Evolutionary conservation across 2,329 filamentous ascomycete genomes (phyloP).

Genomic region (Lecanosticta acicola): DNA sequence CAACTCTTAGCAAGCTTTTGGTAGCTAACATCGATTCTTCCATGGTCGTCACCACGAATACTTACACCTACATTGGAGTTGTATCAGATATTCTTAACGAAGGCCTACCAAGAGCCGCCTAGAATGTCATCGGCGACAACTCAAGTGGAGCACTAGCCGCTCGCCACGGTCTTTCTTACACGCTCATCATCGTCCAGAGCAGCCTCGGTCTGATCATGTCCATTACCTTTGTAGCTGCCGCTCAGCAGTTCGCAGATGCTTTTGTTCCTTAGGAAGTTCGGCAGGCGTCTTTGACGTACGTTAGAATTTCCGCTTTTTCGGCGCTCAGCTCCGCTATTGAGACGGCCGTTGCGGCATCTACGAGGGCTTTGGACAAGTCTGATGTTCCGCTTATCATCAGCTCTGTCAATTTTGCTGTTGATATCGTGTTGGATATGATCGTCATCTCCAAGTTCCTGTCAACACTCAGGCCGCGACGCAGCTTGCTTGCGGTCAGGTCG

Average conservation of each 20-base stretch:
- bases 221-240: slow-evolving; percentile 52
- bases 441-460: slow-evolving; percentile 60
- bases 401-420: slow-evolving; percentile 57
- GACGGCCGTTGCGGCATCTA: slow-evolving; percentile 55
- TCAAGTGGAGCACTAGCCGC: slow-evolving; percentile 47
- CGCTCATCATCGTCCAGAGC: slow-evolving; percentile 50
- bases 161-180: slow-evolving; percentile 57
- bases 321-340: slow-evolving; percentile 59
- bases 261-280: slow-evolving; percentile 61
- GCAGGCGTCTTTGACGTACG: slow-evolving; percentile 54
- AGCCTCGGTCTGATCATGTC: slow-evolving; percentile 56
- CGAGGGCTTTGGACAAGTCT: slow-evolving; percentile 61
- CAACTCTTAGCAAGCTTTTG: slow-evolving; percentile 65
- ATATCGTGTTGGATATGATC: slow-evolving; percentile 62
- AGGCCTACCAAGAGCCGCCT: slow-evolving; percentile 62
- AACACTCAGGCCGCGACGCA: slow-evolving; percentile 61
- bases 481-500: slow-evolving; percentile 54
- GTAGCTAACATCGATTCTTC: slow-evolving; percentile 61
- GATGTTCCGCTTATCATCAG: slow-evolving; percentile 65
- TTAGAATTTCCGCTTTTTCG: slow-evolving; percentile 59
- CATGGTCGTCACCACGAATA: slow-evolving; percentile 58
- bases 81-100: slow-evolving; percentile 67
- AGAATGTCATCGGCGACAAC: slow-evolving; percentile 63
- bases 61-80: slow-evolving; percentile 64
- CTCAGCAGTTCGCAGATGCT: slow-evolving; percentile 50